Evolutionary conservation across 2,329 filamentous ascomycete species (phyloP), one percentile per base, ranked within the genome.

Genomic region (Mycosphaerella sp.): DNA sequence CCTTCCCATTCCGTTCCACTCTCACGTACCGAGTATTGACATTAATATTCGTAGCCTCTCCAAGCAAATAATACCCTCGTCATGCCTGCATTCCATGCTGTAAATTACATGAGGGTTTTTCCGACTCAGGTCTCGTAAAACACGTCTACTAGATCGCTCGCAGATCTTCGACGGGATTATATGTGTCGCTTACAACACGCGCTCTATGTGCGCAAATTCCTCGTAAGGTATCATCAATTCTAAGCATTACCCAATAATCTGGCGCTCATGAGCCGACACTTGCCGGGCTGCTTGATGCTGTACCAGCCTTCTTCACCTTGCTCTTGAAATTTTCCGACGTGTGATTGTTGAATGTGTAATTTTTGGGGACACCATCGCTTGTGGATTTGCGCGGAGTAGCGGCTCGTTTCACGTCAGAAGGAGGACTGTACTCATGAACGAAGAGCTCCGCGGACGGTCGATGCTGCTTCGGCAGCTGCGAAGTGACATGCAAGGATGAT

Each of bases 271-370:
- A 58, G 36, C 48, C 49, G 14, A 48, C 51, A 41, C 57, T 62
- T 12, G 50, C 50, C 12, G 59, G 59, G 44, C 59, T 62, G 54
- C 53, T 56, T 2, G 51, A 56, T 8, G 52, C 42, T 2, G 55
- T 58, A 17, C 51, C 49, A 28, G 51, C 50, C 48, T 57, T 60
- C 37, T 59, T 62, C 7, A 46, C 46, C 55, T 64, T 65, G 35
- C 61, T 59, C 52, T 62, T 64, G 52, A 74, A 75, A 56, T 74
- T 70, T 53, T 68, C 65, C 1, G 73, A 72, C 8, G 70, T 70
- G 50, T 73, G 70, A 43, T 75, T 75, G 41, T 72, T 70, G 50
- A 76, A 76, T 13, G 72, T 71, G 57, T 73, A 76, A 51, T 66
- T 73, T 62, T 74, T 75, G 1, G 69, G 66, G 9, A 56, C 62